Base-by-base conservation (phyloP, 805 yeast genomes). In the Monosporozyma solicola region DNA sequence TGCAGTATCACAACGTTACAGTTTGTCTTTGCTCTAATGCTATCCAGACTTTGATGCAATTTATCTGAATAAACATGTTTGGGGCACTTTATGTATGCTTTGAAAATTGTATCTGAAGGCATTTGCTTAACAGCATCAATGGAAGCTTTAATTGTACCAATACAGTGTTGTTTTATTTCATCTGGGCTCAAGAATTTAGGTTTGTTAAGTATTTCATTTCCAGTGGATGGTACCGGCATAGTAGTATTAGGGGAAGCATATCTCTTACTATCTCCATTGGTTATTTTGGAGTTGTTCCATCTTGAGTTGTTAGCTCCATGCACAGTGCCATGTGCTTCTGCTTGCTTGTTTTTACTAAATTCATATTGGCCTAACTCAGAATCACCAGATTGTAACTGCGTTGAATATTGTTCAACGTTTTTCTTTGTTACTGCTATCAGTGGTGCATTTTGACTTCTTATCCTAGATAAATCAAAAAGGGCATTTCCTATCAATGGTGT, bases 1-100 rank as follows among this genome's bases (percentile, higher is more conserved):
- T 66, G 63, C 45, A 69, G 44, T 11, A 69, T 61, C 2, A 69
- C 69, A 9, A 68, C 61, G 49, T 69, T 69, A 54, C 72, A 67
- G 43, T 63, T 65, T 8, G 70, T 65, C 51, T 61, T 61, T 4
- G 63, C 52, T 56, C 71, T 58, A 56, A 70, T 47, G 46, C 67
- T 63, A 59, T 61, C 56, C 53, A 67, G 50, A 56, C 56, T 61
- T 53, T 65, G 67, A 51, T 57, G 63, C 20, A 61, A 50, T 41
- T 61, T 51, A 45, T 65, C 69, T 10, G 59, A 53, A 47, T 65
- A 68, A 20, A 59, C 51, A 46, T 60, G 64, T n/a, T 63, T 61
- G 5, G 72, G 72, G 31, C 65, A 63, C 51, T 59, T 65, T 10
- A 69, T 57, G 50, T 66, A 69, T 4, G 61, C 57, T 31, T 66